phyloP scores from a whole-genome alignment of 352 stramenopile genomes.

The Globisporangium uncinulatum region DNA sequence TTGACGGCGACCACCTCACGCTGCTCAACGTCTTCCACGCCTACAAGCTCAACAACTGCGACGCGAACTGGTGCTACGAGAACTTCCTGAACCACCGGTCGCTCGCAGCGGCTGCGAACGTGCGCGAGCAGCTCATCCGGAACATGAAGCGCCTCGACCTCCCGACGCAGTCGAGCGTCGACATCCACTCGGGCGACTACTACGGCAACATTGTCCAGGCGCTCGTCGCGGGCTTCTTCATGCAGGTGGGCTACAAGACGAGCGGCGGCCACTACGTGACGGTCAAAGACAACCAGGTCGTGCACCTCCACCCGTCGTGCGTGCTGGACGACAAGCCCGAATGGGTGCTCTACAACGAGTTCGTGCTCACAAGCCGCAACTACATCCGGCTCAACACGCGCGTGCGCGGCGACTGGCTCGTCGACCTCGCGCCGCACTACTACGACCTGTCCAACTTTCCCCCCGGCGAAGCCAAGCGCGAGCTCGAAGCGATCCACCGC shows the following conservation, averaged over 20 bases:
- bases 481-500: conserved; percentile 89
- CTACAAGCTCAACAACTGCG: conserved; percentile 91
- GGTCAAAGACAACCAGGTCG: conserved; percentile 99
- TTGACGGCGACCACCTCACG: conserved; percentile 97
- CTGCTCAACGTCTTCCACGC: conserved; percentile 97
- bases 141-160: conserved; percentile 95
- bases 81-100: conserved; percentile 97
- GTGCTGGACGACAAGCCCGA: conserved; percentile 95
- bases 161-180: conserved; percentile 62
- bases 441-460: conserved; percentile 98
- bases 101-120: conserved; percentile 92
- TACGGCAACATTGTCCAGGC: conserved; percentile 92
- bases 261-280: conserved; percentile 95
- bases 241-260: conserved; percentile 92
- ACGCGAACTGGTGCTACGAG: conserved; percentile 96
- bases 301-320: conserved; percentile 96
- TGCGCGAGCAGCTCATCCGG: conserved; percentile 95
- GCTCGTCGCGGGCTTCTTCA: conserved; percentile 97
- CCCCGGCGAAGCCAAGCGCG: conserved; percentile 92
- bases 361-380: conserved; percentile 98
- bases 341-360: conserved; percentile 99
- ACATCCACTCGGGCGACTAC: conserved; percentile 83
- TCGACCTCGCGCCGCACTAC: conserved; percentile 95
- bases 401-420: conserved; percentile 90
- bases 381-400: conserved; percentile 98